These are phyloP conservation scores for Alternaria consortialis DNA, from an alignment of 2,329 filamentous ascomycete genomes.

Conservation along the genomic window DNA sequence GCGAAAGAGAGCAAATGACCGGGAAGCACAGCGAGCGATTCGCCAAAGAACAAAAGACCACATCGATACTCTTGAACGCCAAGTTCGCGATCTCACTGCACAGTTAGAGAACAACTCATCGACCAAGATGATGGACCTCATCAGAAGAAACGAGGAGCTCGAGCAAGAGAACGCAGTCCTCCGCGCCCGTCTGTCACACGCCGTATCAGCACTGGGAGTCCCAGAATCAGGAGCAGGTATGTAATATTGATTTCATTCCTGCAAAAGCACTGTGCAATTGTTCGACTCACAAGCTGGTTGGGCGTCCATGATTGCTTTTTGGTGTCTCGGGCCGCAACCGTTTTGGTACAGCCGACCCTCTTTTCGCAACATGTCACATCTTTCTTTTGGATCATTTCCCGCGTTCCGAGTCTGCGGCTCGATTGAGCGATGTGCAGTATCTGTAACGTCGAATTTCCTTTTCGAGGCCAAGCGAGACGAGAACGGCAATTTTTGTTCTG, in stretches of 20 bases:
- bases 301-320: constrained; percentile 41
- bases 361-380: constrained; percentile 29
- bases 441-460: constrained; percentile 27
- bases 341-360: constrained; percentile 33
- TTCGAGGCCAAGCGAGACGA: constrained; percentile 17
- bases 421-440: constrained; percentile 39
- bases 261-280: constrained; percentile 36
- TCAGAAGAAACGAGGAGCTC: constrained; percentile 63
- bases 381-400: constrained; percentile 19
- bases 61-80: constrained; percentile 65
- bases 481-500: constrained; percentile 11
- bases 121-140: constrained; percentile 60
- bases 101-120: constrained; percentile 57
- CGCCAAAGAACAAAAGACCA: constrained; percentile 67
- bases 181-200: constrained; percentile 59
- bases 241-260: constrained; percentile 33
- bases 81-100: constrained; percentile 62
- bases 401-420: constrained; percentile 22
- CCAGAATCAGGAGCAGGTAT: constrained; percentile 50
- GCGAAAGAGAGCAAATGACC: constrained; percentile 67
- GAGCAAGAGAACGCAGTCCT: constrained; percentile 65
- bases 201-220: constrained; percentile 51
- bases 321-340: constrained; percentile 33
- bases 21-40: constrained; percentile 68
- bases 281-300: constrained; percentile 27